Base-by-base conservation (phyloP, 805 yeast genomes). In the Saccharomyces paradoxus region DNA sequence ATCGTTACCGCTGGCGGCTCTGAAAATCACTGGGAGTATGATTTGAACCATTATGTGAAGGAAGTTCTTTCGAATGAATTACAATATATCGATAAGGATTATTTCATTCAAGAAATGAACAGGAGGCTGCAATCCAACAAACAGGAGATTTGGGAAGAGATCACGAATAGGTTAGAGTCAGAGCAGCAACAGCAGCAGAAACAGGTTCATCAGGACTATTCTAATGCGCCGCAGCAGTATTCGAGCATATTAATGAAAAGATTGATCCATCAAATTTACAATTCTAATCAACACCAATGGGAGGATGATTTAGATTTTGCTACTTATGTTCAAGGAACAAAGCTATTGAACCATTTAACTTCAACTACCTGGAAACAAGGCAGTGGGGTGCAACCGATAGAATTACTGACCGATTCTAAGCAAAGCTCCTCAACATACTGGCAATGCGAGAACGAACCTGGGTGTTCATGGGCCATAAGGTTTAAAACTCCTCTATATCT, bases 401-500 rank as follows among this genome's bases (percentile, higher is more conserved):
- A 66, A 47, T 50, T 69, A 44, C 55, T 69, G 48, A 55, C 61
- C 7, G 68, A 65, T 32, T 41, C 60, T 0, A 59, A 54, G 22
- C 56, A 57, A 8, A 50, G 61, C n/a, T 58, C 67, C 4, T 61
- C 68, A 3, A 60, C 70, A 4, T 69, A 69, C 53, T 69, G 73
- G 73, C 66, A 64, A 53, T 67, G 73, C 54, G 56, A 49, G 3
- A 60, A 66, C 2, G 59, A 59, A 14, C 24, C 46, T n/a, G 63
- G 60, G 10, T 71, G 71, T 54, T 60, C 61, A 21, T 62, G 74
- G 55, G 76, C 75, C 0, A 64, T 74, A 13, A 66, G 71, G 52
- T 74, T 76, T 51, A 57, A 65, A 9, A 71, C 73, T 41, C 77
- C 79, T 8, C 57, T 75, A 2, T 71, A 69, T 56, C 54, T 76